These are phyloP conservation scores for Emericellopsis atlantica DNA, from an alignment of 2,329 filamentous ascomycete species.

Conservation along the genomic window DNA sequence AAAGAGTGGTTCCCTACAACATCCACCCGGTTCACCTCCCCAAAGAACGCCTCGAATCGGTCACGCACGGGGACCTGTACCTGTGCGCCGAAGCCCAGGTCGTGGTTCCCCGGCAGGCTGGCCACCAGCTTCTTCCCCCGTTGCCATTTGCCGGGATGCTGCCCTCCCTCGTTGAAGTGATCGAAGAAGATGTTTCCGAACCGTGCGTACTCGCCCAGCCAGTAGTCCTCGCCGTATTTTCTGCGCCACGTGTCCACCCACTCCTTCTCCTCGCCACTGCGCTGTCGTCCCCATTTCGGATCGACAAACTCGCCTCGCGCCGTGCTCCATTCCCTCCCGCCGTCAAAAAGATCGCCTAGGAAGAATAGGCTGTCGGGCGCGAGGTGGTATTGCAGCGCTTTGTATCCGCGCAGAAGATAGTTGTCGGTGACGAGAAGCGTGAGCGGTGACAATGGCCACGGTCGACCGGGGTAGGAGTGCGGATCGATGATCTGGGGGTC, in stretches of 20 bases:
- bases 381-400: constrained; percentile 60
- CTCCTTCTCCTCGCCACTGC: constrained; percentile 37
- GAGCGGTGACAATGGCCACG: constrained; percentile 42
- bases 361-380: constrained; percentile 85
- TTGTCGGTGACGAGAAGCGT: constrained; percentile 64
- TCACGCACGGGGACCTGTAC: constrained; percentile 71
- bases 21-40: constrained; percentile 81
- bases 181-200: constrained; percentile 80
- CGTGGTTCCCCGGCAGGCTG: constrained; percentile 87
- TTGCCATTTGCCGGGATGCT: constrained; percentile 41
- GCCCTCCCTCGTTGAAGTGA: constrained; percentile 47
- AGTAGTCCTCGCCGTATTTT: constrained; percentile 70
- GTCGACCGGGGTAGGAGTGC: constrained; percentile 82
- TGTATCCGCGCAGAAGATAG: constrained; percentile 76
- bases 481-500: constrained; percentile 90
- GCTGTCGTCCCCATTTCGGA: constrained; percentile 41
- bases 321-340: constrained; percentile 89
- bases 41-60: constrained; percentile 80
- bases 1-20: constrained; percentile 92
- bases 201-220: constrained; percentile 74
- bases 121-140: constrained; percentile 67
- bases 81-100: constrained; percentile 79
- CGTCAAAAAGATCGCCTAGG: constrained; percentile 89
- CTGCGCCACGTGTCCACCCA: constrained; percentile 55
- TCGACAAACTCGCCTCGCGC: constrained; percentile 44